These are phyloP conservation scores for Pleomassaria siparia DNA, from an alignment of 2,329 filamentous ascomycete species.

Conservation along the genomic window DNA sequence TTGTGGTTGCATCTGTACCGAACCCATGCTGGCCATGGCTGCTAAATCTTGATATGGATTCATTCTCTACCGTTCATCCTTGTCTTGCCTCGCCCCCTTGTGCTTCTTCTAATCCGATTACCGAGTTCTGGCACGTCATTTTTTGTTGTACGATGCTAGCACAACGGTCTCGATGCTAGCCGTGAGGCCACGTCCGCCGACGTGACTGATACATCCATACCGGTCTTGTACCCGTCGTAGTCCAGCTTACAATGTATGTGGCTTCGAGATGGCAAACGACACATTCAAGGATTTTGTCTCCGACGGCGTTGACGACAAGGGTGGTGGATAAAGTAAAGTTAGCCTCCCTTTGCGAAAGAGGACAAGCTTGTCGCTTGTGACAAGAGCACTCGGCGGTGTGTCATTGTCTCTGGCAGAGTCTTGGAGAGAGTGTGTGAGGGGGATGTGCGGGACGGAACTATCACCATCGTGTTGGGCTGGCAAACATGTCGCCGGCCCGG, in stretches of 20 bases:
- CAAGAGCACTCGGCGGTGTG: slow-evolving; percentile 59
- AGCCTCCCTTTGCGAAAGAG: slow-evolving; percentile 48
- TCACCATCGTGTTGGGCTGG: slow-evolving; percentile 56
- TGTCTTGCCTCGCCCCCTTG: slow-evolving; percentile 57
- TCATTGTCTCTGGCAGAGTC: slow-evolving; percentile 63
- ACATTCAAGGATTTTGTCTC: slow-evolving; percentile 63
- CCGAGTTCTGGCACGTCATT: slow-evolving; percentile 52
- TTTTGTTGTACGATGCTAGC: slow-evolving; percentile 52
- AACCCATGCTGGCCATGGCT: too few species aligned
- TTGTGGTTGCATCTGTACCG: too few species aligned
- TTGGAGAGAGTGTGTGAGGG: slow-evolving; percentile 64
- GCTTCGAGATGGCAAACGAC: slow-evolving; percentile 56
- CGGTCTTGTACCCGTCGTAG: slow-evolving; percentile 50
- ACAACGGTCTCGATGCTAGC: slow-evolving; percentile 62
- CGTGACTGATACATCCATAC: slow-evolving; percentile 65
- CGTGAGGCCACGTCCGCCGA: slow-evolving; percentile 61
- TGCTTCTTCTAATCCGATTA: slow-evolving; percentile 49
- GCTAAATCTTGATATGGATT: too few species aligned
- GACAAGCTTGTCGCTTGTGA: slow-evolving; percentile 58
- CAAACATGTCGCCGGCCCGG: slow-evolving; percentile 54
- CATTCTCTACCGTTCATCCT: too few species aligned
- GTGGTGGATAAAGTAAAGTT: slow-evolving; percentile 63
- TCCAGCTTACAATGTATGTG: slow-evolving; percentile 51
- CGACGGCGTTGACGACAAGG: slow-evolving; percentile 64
- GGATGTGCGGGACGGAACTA: slow-evolving; percentile 52